Conservation (phyloP, 1,139 yeast genomes). For the Hansenula lynferdii region DNA sequence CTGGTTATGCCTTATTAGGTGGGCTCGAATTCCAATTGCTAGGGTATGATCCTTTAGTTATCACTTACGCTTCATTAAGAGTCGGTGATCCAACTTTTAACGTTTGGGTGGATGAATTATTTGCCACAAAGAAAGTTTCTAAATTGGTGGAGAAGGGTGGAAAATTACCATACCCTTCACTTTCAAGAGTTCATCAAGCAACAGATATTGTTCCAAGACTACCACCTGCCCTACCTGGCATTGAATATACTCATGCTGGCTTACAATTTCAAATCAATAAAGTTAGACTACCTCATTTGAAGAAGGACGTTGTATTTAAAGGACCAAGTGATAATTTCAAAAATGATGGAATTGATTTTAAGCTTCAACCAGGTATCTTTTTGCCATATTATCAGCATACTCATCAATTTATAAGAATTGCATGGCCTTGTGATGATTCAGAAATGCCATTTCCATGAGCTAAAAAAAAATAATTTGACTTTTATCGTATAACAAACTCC, state of each 20-base stretch:
- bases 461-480: neutral
- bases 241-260: slow-evolving; percentile 42
- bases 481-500: slow-evolving; percentile 33
- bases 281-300: slow-evolving; percentile 40
- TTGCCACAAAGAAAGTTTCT: slow-evolving; percentile 31
- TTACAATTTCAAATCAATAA: slow-evolving; percentile 42
- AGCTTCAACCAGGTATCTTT: slow-evolving; percentile 1
- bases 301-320: slow-evolving; percentile 29
- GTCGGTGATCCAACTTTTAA: slow-evolving; percentile 51
- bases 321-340: slow-evolving; percentile 21
- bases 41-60: slow-evolving; percentile 48
- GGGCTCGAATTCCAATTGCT: slow-evolving; percentile 53
- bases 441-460: slow-evolving; percentile 1
- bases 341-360: slow-evolving; percentile 7
- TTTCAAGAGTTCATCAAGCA: slow-evolving; percentile 49
- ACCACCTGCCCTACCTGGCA: slow-evolving; percentile 39
- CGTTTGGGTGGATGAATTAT: slow-evolving; percentile 46
- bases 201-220: slow-evolving; percentile 53
- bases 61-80: slow-evolving; percentile 59
- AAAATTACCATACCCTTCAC: slow-evolving; percentile 23
- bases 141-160: slow-evolving; percentile 27
- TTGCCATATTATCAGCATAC: slow-evolving; percentile 2
- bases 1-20: slow-evolving; percentile 56
- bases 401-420: slow-evolving; percentile 1
- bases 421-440: slow-evolving; percentile 3